Percentiles rank a stretch among this genome's conserved stretches.
These are phyloP conservation scores for Erodium moschatum DNA, from an alignment of 441 rosid species.

Conservation along the genomic window DNA sequence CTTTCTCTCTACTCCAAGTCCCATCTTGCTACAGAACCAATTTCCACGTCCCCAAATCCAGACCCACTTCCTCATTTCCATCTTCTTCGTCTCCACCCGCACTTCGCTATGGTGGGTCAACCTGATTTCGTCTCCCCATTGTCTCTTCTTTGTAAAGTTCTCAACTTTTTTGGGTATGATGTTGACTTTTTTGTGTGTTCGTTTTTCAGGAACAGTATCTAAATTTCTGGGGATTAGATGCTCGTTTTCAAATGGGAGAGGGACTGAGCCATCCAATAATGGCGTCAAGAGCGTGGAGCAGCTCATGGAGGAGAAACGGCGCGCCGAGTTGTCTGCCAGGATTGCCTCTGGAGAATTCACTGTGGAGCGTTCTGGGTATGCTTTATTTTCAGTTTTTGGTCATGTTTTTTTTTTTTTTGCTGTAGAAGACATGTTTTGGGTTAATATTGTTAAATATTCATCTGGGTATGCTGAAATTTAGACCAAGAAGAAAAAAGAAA, in stretches of 20 bases:
- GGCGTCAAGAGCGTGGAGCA: conserved; percentile 24
- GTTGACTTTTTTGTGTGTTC: neutral
- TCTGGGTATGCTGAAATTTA: conserved; percentile 5
- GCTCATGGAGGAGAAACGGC: conserved; percentile 50
- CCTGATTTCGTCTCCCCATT: neutral
- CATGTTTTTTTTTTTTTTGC: too few species aligned
- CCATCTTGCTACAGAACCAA: conserved; percentile 12
- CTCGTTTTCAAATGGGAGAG: conserved; percentile 57
- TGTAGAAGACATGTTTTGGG: too few species aligned
- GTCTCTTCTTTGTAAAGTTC: neutral
- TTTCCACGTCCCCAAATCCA: conserved; percentile 18
- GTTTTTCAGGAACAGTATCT: conserved; percentile 23
- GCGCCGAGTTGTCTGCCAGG: conserved; percentile 63
- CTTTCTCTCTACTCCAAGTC: conserved; percentile 26
- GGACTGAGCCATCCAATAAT: conserved; percentile 28
- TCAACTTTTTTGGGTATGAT: neutral
- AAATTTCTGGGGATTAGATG: conserved; percentile 29
- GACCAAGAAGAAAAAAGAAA: neutral
- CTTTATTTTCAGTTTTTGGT: neutral
- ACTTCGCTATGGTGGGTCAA: conserved; percentile 5
- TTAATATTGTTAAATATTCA: neutral
- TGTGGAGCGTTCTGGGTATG: conserved; percentile 50
- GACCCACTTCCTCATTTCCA: conserved; percentile 18
- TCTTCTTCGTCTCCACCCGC: neutral
- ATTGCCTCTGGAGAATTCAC: conserved; percentile 89